Base-by-base conservation (phyloP, 2,329 filamentous ascomycete genomes). In the Diaporthe vexans region DNA sequence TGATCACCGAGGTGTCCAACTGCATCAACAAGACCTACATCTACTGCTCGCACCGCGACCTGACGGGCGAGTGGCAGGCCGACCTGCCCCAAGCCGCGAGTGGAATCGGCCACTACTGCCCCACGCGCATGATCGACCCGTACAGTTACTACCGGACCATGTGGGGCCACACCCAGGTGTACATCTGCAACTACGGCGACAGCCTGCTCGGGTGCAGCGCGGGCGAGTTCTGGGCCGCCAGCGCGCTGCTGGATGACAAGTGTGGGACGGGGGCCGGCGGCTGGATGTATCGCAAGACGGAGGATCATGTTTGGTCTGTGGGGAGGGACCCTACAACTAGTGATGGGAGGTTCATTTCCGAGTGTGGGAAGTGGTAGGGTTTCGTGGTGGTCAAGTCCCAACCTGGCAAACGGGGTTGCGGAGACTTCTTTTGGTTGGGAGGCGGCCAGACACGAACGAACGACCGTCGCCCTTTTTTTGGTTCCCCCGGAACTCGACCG, bases 311-410 rank as follows among this genome's bases (percentile, higher is more conserved):
- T 3, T 71, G 68, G 68, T 26, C 68, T 24, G 46, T 71, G 6
- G 68, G 68, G 13, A 58, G 54, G 26, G 68, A 59, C 43, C 68
- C 68, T 1, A 59, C 54, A 1, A 8, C 24, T 8, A 21, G 58
- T 4, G 40, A 71, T 1, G 13, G 26, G 0, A 26, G 26, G 3
- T 71, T 59, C 11, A 5, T 10, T 4, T 37, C 68, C 0, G 68
- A 71, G 40, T 71, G 54, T 17, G 54, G 68, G 26, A 71, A 35
- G 54, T 71, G 68, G 68, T 71, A 59, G n/a, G 26, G 3, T 35
- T 37, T 26, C n/a, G 37, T 9, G 61, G 7, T 21, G 21, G 13
- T 26, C 33, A 0, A 37, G 63, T 1, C 37, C 11, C 13, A 11
- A 10, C 8, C 2, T 37, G 35, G 35, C 8, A 11, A 11, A 3